Percentiles rank a stretch among this genome's conserved stretches.
Conservation (phyloP, 176 grass and related monocot species). For the Cymbopogon citratus region DNA sequence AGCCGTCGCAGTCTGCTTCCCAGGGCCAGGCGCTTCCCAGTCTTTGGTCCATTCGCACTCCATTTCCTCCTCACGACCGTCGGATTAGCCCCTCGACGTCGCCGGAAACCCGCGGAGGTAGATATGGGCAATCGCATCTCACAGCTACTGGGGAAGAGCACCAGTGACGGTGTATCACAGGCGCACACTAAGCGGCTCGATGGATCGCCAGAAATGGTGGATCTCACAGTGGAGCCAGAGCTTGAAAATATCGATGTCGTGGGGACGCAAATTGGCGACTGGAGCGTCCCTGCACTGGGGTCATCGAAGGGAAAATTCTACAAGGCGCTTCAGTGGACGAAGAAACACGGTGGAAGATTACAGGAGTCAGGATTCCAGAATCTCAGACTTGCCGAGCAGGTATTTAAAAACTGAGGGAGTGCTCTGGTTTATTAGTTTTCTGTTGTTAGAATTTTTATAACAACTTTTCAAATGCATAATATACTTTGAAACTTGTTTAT, state of each 20-base stretch:
- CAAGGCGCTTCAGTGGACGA: constrained; percentile 7
- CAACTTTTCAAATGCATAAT: background rate
- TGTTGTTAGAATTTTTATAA: background rate
- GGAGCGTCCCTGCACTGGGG: background rate
- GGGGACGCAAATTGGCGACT: background rate
- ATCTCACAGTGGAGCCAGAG: constrained; percentile 33
- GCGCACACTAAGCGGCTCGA: background rate
- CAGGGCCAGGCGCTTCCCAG: constrained; percentile 1
- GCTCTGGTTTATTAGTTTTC: background rate
- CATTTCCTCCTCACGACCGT: constrained; percentile 6
- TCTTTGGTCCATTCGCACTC: constrained; percentile 26
- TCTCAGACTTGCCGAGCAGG: background rate
- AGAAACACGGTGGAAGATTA: constrained; percentile 7
- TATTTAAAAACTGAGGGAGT: background rate
- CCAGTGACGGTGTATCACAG: constrained; percentile 6
- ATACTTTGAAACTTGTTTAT: constrained; percentile 10
- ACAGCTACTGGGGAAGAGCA: background rate
- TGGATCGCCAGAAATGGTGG: constrained; percentile 13
- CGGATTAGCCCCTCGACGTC: background rate
- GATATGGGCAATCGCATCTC: constrained; percentile 35
- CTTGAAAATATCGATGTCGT: background rate
- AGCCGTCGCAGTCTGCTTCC: background rate
- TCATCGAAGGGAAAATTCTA: background rate
- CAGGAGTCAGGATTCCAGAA: background rate
- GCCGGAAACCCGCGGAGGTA: background rate